Evolutionary conservation across 148 eudicot genomes (phyloP).

Genomic region (Cornus florida): DNA sequence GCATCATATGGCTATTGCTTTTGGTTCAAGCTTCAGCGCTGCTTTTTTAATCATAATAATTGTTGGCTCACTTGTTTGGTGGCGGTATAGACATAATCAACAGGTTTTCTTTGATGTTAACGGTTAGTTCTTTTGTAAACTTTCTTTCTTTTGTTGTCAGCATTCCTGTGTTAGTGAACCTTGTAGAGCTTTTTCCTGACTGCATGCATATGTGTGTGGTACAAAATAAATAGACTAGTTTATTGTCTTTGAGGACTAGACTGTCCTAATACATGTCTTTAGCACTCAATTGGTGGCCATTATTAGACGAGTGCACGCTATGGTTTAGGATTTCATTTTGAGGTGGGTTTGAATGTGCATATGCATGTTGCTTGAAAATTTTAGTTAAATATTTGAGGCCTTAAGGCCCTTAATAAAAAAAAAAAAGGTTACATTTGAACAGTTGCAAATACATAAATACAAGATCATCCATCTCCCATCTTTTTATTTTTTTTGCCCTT

Average conservation of each 20-base stretch:
- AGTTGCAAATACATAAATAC: not conserved
- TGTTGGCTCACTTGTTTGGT: slow-evolving; percentile 63
- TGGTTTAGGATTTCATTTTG: too few relatives aligned
- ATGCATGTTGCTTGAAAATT: too few relatives aligned
- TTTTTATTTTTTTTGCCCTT: too few relatives aligned
- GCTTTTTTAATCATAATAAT: slow-evolving; percentile 35
- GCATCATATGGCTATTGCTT: slow-evolving; percentile 56
- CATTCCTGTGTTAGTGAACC: not conserved
- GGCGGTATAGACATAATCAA: slow-evolving; percentile 70
- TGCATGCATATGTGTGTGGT: not conserved
- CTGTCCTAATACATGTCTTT: not conserved
- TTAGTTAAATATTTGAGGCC: too few relatives aligned
- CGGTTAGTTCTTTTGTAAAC: slow-evolving; percentile 45
- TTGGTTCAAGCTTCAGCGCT: slow-evolving; percentile 69
- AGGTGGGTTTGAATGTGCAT: too few relatives aligned
- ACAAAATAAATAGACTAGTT: not conserved
- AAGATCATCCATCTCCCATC: not conserved
- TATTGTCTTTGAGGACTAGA: not conserved
- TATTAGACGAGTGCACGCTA: too few relatives aligned
- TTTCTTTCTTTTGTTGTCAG: not conserved
- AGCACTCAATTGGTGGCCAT: too few relatives aligned
- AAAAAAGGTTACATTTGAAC: not conserved
- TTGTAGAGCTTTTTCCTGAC: not conserved
- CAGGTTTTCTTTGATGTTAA: slow-evolving; percentile 84
- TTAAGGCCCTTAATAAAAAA: not conserved